phyloP scores from a whole-genome alignment of 2,329 filamentous ascomycete species.

The Ophiostoma triangulosporum region DNA sequence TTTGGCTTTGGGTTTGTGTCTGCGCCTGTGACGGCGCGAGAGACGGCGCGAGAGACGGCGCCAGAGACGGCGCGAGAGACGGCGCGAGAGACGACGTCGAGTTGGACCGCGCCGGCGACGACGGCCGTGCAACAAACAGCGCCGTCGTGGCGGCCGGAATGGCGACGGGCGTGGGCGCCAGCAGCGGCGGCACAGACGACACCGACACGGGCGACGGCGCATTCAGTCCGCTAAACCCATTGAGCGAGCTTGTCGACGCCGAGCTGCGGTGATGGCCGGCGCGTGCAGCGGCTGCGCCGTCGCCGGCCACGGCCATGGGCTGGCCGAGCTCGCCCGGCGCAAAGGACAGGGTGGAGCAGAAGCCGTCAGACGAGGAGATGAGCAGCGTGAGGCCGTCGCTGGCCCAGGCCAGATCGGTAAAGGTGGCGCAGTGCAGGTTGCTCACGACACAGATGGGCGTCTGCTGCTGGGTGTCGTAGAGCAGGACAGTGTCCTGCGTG shows the following conservation, averaged over 20 bases:
- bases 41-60: conserved; percentile 49
- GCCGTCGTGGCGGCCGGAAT: conserved; percentile 25
- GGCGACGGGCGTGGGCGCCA: not conserved
- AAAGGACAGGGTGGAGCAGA: conserved; percentile 88
- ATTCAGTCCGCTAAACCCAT: conserved; percentile 26
- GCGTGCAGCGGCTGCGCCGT: conserved; percentile 14
- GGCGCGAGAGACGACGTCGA: conserved; percentile 59
- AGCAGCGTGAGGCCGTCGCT: conserved; percentile 30
- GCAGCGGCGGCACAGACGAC: not conserved
- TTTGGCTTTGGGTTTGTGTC: not conserved
- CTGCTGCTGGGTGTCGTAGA: conserved; percentile 96
- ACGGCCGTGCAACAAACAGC: conserved; percentile 51
- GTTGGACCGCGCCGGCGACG: conserved; percentile 73
- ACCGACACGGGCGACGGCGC: not conserved
- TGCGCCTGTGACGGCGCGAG: not conserved
- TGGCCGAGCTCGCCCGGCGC: conserved; percentile 72
- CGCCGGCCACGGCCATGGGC: conserved; percentile 43
- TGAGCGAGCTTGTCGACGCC: conserved; percentile 41
- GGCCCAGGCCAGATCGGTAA: conserved; percentile 85
- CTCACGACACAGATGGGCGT: conserved; percentile 89
- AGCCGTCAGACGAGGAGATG: conserved; percentile 73
- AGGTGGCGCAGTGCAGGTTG: conserved; percentile 94
- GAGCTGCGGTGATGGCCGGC: conserved; percentile 40
- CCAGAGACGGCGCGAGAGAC: conserved; percentile 19
- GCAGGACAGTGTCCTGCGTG: conserved; percentile 84